Evolutionary conservation across 2,329 filamentous ascomycete genomes (phyloP).

Genomic region (Tolypocladium endophyticum): DNA sequence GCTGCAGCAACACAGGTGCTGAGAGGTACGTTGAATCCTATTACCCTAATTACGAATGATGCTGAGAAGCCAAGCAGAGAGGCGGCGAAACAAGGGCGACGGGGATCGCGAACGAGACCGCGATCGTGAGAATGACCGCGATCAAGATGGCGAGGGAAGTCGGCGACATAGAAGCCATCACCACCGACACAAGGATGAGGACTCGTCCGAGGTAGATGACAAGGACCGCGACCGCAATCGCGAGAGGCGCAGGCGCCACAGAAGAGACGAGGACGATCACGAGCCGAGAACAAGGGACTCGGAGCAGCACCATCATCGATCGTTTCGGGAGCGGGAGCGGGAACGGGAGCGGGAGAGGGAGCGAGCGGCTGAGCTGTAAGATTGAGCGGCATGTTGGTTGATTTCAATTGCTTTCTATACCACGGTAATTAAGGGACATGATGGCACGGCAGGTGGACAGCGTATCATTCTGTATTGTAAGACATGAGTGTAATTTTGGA

Average conservation of each 20-base stretch:
- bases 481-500: background rate
- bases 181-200: constrained; percentile 21
- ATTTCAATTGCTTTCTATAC: background rate
- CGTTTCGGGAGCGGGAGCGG: constrained; percentile 10
- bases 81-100: constrained; percentile 21
- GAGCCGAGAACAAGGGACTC: constrained; percentile 5
- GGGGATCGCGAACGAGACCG: constrained; percentile 24
- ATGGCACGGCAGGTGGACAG: background rate
- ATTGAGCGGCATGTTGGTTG: no score
- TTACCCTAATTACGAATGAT: background rate
- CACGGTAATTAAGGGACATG: background rate
- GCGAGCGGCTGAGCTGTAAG: constrained; percentile 2
- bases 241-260: constrained; percentile 10
- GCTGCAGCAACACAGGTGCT: constrained; percentile 73
- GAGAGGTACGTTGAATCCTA: constrained; percentile 47
- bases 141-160: constrained; percentile 15
- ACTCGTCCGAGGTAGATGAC: constrained; percentile 4
- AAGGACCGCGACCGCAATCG: constrained; percentile 5
- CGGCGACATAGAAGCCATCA: constrained; percentile 18
- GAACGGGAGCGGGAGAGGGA: constrained; percentile 10
- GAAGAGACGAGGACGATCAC: constrained; percentile 11
- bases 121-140: constrained; percentile 20
- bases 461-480: background rate
- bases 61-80: constrained; percentile 12
- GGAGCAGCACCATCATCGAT: constrained; percentile 10